Evolutionary conservation across 768 basidiomycete species (phyloP).

Genomic region (Podaxis mareebaensis): DNA sequence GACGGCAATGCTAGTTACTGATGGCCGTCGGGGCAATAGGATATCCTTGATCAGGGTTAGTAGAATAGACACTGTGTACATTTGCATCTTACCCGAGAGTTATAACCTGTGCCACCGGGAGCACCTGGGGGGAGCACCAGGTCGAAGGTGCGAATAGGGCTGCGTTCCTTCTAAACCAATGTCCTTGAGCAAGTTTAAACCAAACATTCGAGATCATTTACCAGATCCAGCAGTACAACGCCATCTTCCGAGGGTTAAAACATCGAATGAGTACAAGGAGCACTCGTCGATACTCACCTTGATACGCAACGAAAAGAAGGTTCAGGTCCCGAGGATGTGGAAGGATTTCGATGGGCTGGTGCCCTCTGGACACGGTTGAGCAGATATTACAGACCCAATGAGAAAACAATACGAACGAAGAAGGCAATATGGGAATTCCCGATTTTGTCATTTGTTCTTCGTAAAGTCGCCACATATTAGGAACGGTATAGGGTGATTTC

Average conservation of each 20-base stretch:
- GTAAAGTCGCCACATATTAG: conserved; percentile 76
- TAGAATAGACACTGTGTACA: not conserved
- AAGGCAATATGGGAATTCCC: conserved; percentile 33
- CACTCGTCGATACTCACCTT: conserved; percentile 44
- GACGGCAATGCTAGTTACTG: conserved; percentile 70
- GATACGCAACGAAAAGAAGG: conserved; percentile 72
- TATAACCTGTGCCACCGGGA: conserved; percentile 73
- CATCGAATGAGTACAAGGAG: not conserved
- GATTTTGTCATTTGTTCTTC: conserved; percentile 53
- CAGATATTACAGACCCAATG: conserved; percentile 2
- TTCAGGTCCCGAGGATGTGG: conserved; percentile 75
- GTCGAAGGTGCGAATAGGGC: conserved; percentile 63
- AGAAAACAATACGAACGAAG: conserved; percentile 30
- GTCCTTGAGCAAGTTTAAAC: not conserved
- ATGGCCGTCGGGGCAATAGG: conserved; percentile 66
- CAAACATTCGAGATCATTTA: conserved; percentile 25
- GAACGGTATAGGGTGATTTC: conserved; percentile 66
- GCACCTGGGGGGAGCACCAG: conserved; percentile 76
- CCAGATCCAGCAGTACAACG: conserved; percentile 59
- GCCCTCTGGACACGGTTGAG: conserved; percentile 30
- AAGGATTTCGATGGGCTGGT: conserved; percentile 58
- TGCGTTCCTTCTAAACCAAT: conserved; percentile 43
- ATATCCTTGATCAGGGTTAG: conserved; percentile 46
- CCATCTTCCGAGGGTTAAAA: conserved; percentile 45
- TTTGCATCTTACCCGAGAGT: conserved; percentile 23